A percentile compares a stretch with the other conserved stretches of the same genome.
phyloP scores from a whole-genome alignment of 2,329 filamentous ascomycete genomes.

The Colletotrichum sp. region DNA sequence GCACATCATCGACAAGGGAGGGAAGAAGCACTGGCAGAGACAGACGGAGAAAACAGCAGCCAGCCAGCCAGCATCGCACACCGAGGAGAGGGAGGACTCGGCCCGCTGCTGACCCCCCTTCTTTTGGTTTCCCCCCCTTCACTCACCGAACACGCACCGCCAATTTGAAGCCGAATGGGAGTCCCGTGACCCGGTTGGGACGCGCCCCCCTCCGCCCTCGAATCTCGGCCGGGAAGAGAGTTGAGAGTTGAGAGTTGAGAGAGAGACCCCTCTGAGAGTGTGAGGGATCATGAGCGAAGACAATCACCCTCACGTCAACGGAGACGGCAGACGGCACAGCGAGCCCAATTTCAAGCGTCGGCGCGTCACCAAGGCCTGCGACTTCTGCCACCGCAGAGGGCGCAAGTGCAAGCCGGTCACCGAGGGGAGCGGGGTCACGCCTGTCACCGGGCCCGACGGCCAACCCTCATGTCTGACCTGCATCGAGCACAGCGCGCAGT shows the following conservation, averaged over 20 bases:
- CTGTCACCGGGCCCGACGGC: background rate
- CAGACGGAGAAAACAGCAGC: background rate
- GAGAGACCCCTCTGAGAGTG: background rate
- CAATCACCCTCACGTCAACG: background rate
- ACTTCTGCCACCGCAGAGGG: constrained; percentile 22
- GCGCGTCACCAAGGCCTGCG: constrained; percentile 24
- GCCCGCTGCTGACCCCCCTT: background rate
- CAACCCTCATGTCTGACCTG: constrained; percentile 18
- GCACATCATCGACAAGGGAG: constrained; percentile 5
- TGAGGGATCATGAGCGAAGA: background rate
- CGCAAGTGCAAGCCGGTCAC: constrained; percentile 23
- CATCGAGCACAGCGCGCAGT: constrained; percentile 21
- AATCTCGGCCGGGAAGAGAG: background rate
- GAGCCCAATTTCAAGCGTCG: constrained; percentile 18
- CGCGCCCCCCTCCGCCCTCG: background rate
- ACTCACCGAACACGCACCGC: background rate
- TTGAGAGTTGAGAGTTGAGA: background rate
- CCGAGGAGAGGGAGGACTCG: background rate
- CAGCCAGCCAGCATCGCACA: background rate
- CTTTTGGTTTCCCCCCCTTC: background rate
- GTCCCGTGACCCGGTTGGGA: constrained; percentile 7
- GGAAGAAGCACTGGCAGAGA: background rate
- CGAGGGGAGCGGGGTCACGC: background rate
- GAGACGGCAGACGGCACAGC: background rate
- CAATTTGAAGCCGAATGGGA: constrained; percentile 1